These are phyloP conservation scores for Rhodotorula toruloides DNA, from an alignment of 768 basidiomycete species.

Conservation along the genomic window DNA sequence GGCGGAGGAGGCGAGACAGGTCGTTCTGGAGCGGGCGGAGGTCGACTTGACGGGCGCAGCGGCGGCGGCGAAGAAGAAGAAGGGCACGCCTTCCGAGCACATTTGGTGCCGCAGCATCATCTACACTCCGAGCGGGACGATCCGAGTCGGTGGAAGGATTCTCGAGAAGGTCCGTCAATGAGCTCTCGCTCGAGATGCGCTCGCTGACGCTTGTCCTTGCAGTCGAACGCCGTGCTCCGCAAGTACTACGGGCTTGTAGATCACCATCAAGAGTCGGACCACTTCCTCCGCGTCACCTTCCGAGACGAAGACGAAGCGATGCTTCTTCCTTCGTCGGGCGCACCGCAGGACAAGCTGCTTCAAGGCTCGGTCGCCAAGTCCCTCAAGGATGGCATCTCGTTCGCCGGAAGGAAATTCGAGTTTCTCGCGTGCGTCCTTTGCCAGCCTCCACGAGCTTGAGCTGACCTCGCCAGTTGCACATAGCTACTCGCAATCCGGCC, in stretches of 20 bases:
- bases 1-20: neutral
- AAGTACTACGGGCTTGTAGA: conserved; percentile 8
- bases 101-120: conserved; percentile 11
- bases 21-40: neutral
- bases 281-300: conserved; percentile 29
- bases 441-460: too few species aligned
- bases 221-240: conserved; percentile 23
- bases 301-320: conserved; percentile 29
- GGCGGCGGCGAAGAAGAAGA: neutral
- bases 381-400: neutral
- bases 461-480: neutral
- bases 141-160: conserved; percentile 3
- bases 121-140: conserved; percentile 13
- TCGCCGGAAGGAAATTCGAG: conserved; percentile 18
- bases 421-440: conserved; percentile 27
- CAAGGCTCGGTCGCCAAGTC: neutral
- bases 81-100: neutral
- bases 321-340: too few species aligned
- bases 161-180: conserved; percentile 14
- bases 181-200: neutral
- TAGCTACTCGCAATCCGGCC: conserved; percentile 28
- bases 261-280: neutral
- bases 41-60: neutral
- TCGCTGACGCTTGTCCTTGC: neutral
- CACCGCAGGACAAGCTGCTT: neutral